Evolutionary conservation across 768 basidiomycete species (phyloP).

Genomic region (Lactarius psammicola): DNA sequence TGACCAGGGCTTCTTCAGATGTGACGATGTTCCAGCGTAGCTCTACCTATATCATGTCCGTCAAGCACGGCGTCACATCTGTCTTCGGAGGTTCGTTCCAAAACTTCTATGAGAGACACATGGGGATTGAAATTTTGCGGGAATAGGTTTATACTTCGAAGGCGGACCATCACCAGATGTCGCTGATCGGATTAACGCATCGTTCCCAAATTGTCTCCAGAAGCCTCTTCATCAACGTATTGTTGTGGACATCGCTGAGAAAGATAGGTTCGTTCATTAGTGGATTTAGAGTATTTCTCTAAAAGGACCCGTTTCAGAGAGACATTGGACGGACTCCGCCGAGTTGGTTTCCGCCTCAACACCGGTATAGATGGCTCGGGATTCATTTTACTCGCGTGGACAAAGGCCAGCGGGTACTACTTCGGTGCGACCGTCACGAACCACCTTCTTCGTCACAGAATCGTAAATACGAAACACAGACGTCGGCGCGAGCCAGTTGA

Average conservation of each 20-base stretch:
- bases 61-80: slow-evolving; percentile 29
- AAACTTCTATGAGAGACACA: neutral
- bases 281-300: neutral
- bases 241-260: slow-evolving; percentile 47
- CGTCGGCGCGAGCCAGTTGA: slow-evolving; percentile 42
- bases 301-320: slow-evolving; percentile 36
- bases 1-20: slow-evolving; percentile 20
- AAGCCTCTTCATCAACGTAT: slow-evolving; percentile 38
- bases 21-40: slow-evolving; percentile 36
- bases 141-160: slow-evolving; percentile 24
- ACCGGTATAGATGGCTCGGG: slow-evolving; percentile 52
- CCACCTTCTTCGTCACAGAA: neutral
- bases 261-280: slow-evolving; percentile 43
- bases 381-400: slow-evolving; percentile 45
- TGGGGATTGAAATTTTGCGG: neutral
- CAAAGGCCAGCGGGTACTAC: slow-evolving; percentile 60
- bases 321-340: slow-evolving; percentile 52
- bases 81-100: slow-evolving; percentile 22
- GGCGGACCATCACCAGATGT: slow-evolving; percentile 39
- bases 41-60: slow-evolving; percentile 40
- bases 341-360: slow-evolving; percentile 54
- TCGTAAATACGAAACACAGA: slow-evolving; percentile 33
- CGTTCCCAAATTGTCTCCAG: slow-evolving; percentile 34
- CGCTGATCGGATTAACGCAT: slow-evolving; percentile 54
- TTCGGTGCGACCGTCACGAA: slow-evolving; percentile 43